Evolutionary conservation across 2,329 filamentous ascomycete genomes (phyloP).

Genomic region (Acrocalymma vagum): DNA sequence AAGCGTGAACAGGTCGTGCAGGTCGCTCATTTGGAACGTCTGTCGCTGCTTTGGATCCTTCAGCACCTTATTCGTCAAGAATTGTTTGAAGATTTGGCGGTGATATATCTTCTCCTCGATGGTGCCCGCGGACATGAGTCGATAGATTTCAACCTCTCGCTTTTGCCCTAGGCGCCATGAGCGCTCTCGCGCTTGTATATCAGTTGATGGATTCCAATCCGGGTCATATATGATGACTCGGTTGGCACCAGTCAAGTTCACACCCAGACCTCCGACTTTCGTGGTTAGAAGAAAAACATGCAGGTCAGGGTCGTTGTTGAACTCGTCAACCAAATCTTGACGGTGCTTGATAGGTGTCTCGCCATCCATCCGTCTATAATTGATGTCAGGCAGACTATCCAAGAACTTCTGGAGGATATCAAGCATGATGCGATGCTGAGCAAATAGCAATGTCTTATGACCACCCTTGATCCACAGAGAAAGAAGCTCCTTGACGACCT

Average conservation of each 20-base stretch:
- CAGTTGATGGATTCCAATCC: conserved; percentile 98
- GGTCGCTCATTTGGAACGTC: conserved; percentile 86
- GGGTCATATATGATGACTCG: conserved; percentile 98
- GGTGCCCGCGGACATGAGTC: conserved; percentile 96
- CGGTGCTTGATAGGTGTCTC: conserved; percentile 86
- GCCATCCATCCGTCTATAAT: conserved; percentile 91
- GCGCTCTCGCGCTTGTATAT: conserved; percentile 91
- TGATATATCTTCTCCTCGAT: conserved; percentile 99
- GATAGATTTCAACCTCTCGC: conserved; percentile 92
- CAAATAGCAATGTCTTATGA: conserved; percentile 93
- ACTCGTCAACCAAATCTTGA: conserved; percentile 90
- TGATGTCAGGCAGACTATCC: conserved; percentile 70
- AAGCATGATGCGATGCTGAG: conserved; percentile 93
- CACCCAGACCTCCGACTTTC: conserved; percentile 90
- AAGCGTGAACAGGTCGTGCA: conserved; percentile 91
- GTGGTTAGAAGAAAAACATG: conserved; percentile 95
- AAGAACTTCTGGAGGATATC: conserved; percentile 91
- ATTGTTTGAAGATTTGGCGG: conserved; percentile 98
- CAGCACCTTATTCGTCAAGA: conserved; percentile 94
- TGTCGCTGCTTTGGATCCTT: conserved; percentile 93
- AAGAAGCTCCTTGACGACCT: conserved; percentile 87
- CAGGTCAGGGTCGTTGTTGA: conserved; percentile 81
- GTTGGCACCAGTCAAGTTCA: conserved; percentile 94
- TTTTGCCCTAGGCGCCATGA: conserved; percentile 97
- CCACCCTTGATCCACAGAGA: conserved; percentile 91